phyloP scores from a whole-genome alignment of 2,329 filamentous ascomycete species.

The Alternaria sp. region DNA sequence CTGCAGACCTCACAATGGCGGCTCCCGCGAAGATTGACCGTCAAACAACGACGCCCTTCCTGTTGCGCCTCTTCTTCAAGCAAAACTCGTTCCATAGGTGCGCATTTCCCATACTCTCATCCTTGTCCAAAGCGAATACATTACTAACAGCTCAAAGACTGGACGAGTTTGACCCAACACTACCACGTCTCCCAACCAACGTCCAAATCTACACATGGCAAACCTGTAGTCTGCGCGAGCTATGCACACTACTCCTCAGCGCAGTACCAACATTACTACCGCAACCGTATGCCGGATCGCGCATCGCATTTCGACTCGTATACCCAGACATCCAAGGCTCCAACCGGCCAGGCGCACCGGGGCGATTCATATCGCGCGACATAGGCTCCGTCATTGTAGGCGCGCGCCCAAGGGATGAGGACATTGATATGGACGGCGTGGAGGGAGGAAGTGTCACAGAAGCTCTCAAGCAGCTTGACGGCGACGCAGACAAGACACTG shows the following conservation, averaged over 20 bases:
- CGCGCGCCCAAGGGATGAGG: constrained; percentile 45
- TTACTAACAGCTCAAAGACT: constrained; percentile 55
- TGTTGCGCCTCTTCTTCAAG: constrained; percentile 84
- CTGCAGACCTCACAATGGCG: constrained; percentile 38
- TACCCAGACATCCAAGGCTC: constrained; percentile 73
- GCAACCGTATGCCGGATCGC: constrained; percentile 76
- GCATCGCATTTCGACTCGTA: constrained; percentile 85
- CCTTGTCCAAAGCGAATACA: no score
- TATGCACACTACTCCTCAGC: constrained; percentile 76
- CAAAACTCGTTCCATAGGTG: constrained; percentile 75
- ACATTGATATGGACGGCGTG: constrained; percentile 19
- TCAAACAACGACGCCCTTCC: constrained; percentile 77
- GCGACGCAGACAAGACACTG: constrained; percentile 75
- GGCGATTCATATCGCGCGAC: constrained; percentile 77
- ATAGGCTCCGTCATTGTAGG: constrained; percentile 80
- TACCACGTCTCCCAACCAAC: constrained; percentile 66
- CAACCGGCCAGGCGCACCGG: constrained; percentile 51
- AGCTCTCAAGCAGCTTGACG: constrained; percentile 55
- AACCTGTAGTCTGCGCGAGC: constrained; percentile 78
- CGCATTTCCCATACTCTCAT: not conserved
- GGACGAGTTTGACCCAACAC: constrained; percentile 67
- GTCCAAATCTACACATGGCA: constrained; percentile 87
- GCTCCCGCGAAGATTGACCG: constrained; percentile 62
- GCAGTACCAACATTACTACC: constrained; percentile 74
- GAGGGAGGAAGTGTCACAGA: constrained; percentile 30